These are phyloP conservation scores for Phtheirospermum japonicum DNA, from an alignment of 257 asterid genomes.

Conservation along the genomic window DNA sequence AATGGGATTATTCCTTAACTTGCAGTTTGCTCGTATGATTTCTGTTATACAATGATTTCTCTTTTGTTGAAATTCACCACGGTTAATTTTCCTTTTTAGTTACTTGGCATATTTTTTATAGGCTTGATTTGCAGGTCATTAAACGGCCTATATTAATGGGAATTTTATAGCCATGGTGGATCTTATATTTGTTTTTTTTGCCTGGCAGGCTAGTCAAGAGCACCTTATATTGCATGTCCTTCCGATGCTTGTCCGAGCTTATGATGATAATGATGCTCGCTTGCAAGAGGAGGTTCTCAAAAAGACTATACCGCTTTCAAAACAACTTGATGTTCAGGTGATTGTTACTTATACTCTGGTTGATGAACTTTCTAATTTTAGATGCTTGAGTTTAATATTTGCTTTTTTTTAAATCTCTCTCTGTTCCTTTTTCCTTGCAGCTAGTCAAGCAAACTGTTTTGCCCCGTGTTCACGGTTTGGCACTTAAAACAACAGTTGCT, in stretches of 20 bases:
- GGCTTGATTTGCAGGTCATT: no score
- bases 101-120: background rate
- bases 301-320: conserved; percentile 71
- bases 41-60: background rate
- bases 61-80: no score
- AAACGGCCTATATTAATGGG: conserved; percentile 6
- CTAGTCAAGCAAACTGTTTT: conserved; percentile 74
- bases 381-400: conserved; percentile 11
- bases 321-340: conserved; percentile 89
- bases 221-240: conserved; percentile 80
- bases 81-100: background rate
- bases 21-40: conserved; percentile 4
- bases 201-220: conserved; percentile 80
- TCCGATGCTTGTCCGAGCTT: conserved; percentile 94
- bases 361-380: conserved; percentile 11
- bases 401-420: conserved; percentile 14
- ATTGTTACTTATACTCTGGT: conserved; percentile 27
- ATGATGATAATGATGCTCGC: conserved; percentile 92
- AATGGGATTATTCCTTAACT: conserved; percentile 22
- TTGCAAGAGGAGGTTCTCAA: conserved; percentile 98
- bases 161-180: conserved; percentile 27
- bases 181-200: conserved; percentile 25
- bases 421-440: conserved; percentile 45
- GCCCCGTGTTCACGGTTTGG: conserved; percentile 97
- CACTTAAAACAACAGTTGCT: conserved; percentile 97